Conservation (phyloP, 1,284 basidiomycete genomes). For the Rhodotorula glutinis region DNA sequence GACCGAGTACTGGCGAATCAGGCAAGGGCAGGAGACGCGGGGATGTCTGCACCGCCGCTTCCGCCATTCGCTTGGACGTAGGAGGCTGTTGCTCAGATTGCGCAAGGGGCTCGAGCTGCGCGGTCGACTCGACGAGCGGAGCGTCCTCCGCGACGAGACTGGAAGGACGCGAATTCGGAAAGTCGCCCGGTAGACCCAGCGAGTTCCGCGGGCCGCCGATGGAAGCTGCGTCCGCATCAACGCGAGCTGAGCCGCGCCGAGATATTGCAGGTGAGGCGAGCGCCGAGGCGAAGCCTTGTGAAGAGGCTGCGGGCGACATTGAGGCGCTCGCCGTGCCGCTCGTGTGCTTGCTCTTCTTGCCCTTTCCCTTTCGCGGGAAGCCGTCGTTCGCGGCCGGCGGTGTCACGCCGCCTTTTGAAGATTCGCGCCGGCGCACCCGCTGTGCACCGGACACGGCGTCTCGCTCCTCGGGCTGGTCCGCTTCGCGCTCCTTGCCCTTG, state of each 20-base stretch:
- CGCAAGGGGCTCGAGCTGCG: background rate
- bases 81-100: background rate
- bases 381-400: background rate
- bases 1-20: background rate
- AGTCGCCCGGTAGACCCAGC: background rate
- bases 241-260: background rate
- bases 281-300: background rate
- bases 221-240: background rate
- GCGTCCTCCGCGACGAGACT: background rate
- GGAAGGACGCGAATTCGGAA: background rate
- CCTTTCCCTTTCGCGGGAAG: background rate
- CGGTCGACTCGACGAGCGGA: too few relatives aligned
- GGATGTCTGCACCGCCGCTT: constrained; percentile 20
- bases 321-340: background rate
- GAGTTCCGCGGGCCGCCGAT: too few relatives aligned
- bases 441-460: background rate
- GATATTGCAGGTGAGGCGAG: background rate
- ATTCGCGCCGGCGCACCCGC: too few relatives aligned
- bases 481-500: constrained; percentile 4
- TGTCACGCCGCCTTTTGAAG: background rate
- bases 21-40: constrained; percentile 9
- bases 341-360: constrained; percentile 21
- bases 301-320: background rate
- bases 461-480: background rate
- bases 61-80: background rate